Evolutionary conservation across 2,329 filamentous ascomycete species (phyloP).

Genomic region (Thermothelomyces thermophilus): DNA sequence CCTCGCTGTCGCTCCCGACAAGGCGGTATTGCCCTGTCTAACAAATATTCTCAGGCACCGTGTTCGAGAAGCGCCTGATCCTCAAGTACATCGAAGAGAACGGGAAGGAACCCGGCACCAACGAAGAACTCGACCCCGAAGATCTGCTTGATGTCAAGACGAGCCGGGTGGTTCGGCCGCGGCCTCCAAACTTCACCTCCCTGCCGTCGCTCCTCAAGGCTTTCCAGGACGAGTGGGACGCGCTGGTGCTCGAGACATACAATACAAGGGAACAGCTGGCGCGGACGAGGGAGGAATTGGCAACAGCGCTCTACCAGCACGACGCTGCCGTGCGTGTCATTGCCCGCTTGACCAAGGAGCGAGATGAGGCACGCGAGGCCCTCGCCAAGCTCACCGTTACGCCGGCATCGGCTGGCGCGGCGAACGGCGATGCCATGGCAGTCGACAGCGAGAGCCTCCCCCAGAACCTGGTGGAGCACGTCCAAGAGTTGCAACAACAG

Average conservation of each 20-base stretch:
- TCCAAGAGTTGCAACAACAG: conserved; percentile 76
- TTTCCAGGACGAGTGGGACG: conserved; percentile 98
- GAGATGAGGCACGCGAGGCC: conserved; percentile 86
- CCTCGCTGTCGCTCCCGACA: too few relatives aligned
- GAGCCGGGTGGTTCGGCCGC: conserved; percentile 74
- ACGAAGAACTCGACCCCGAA: conserved; percentile 73
- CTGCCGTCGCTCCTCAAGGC: conserved; percentile 89
- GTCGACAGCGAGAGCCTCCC: conserved; percentile 76
- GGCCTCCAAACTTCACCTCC: conserved; percentile 89
- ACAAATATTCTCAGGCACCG: conserved; percentile 56
- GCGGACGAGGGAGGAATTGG: conserved; percentile 87
- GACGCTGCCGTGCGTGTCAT: conserved; percentile 96
- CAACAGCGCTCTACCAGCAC: conserved; percentile 90
- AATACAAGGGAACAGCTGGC: conserved; percentile 83
- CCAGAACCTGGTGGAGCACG: conserved; percentile 60
- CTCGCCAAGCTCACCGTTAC: conserved; percentile 78
- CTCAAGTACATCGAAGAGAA: conserved; percentile 92
- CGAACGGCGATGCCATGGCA: conserved; percentile 80
- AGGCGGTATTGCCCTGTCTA: conserved; percentile 11
- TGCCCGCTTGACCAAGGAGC: conserved; percentile 79
- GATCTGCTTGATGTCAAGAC: conserved; percentile 86
- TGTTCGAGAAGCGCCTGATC: conserved; percentile 93
- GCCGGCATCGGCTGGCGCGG: conserved; percentile 42
- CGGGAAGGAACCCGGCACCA: conserved; percentile 84
- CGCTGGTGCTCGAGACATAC: conserved; percentile 83